Base-by-base conservation (phyloP, 805 yeast species). In the Saccharomycopsis lassenensis region DNA sequence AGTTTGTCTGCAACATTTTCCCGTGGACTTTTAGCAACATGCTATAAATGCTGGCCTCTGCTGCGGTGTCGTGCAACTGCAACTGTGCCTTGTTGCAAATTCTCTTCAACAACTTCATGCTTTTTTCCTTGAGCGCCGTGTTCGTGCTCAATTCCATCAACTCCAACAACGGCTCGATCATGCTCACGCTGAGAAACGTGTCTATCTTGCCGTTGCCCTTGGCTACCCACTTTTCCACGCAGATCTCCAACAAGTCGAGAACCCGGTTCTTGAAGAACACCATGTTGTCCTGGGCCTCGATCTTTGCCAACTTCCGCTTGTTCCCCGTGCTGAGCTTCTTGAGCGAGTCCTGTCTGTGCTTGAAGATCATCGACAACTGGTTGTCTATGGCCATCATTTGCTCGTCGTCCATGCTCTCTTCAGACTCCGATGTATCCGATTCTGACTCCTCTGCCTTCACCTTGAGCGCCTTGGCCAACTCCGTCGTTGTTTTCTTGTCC, bases 311-410 rank as follows among this genome's bases (percentile, higher is more conserved):
- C 48, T 83, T 83, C 49, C 81, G 68, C 54, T 70, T 72, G 53
- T 65, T 80, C 23, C 86, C 86, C 4, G 69, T 69, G n/a, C 59
- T 51, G 2, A 70, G 58, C 22, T 62, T 60, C 7, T 72, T 57
- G 36, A 84, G 55, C 0, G 82, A 80, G 42, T 71, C 75, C 46
- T 76, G 74, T 48, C 96, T 71, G 49, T 85, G 89, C 50, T 79
- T 73, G 67, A 89, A 89, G 37, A 89, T 89, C 36, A 68, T 69
- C 0, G 95, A 72, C 21, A 89, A 61, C 43, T 85, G 91, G 16
- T 68, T 81, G 52, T 89, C 97, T 48, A 89, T 70, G 15, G 87
- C 93, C 77, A 86, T 75, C 97, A 89, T 89, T 54, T 86, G 86
- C 49, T 87, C 53, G 36, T 58, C 63, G 31, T 59, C 57, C 25